These are phyloP conservation scores for Fraxinus sp. DNA, from an alignment of 305 asterid species.

Conservation along the genomic window DNA sequence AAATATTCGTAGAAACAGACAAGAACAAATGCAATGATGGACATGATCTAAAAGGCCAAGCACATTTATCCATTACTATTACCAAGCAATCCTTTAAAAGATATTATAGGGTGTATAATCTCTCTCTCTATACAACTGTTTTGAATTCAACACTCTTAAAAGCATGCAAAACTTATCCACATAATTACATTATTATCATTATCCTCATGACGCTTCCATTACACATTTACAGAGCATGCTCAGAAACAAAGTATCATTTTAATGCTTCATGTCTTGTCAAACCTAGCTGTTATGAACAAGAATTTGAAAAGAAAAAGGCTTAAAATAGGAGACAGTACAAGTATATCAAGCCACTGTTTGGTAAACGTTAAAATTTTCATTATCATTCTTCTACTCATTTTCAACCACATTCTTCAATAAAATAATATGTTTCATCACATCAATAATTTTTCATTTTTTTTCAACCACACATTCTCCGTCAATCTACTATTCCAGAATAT, in stretches of 20 bases:
- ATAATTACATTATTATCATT: constrained; percentile 4
- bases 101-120: background rate
- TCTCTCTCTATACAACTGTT: constrained; percentile 6
- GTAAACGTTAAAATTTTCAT: too few relatives aligned
- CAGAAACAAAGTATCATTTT: background rate
- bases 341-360: background rate
- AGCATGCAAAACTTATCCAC: background rate
- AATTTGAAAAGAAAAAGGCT: constrained; percentile 5
- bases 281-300: constrained; percentile 39
- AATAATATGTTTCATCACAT: too few relatives aligned
- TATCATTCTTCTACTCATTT: too few relatives aligned
- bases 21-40: constrained; percentile 14
- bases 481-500: too few relatives aligned
- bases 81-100: background rate
- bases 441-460: too few relatives aligned
- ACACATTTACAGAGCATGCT: constrained; percentile 20
- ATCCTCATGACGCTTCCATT: background rate
- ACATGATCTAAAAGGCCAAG: background rate
- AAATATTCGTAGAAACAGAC: background rate
- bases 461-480: too few relatives aligned
- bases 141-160: background rate
- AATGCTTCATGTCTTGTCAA: constrained; percentile 32
- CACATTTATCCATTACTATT: background rate
- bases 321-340: constrained; percentile 24
- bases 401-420: too few relatives aligned